Conservation (phyloP, 768 basidiomycete species). For the Holtermannia corniformis region DNA sequence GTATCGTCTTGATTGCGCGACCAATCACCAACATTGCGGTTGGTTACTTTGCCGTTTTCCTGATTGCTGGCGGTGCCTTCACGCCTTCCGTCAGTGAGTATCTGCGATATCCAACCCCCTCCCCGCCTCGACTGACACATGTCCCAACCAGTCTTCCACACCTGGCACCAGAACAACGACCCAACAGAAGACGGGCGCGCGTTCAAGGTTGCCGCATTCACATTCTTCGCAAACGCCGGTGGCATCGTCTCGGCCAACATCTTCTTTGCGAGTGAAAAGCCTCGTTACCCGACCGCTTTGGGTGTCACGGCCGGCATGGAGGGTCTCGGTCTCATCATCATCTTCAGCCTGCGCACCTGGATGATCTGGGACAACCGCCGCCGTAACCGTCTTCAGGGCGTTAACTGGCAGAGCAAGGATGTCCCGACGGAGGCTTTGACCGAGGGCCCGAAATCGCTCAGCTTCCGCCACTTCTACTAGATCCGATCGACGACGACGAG, state of each 20-base stretch:
- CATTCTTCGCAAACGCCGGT: conserved; percentile 16
- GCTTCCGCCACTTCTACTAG: conserved; percentile 21
- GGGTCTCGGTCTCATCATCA: conserved; percentile 7
- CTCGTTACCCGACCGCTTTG: conserved; percentile 11
- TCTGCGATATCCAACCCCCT: too few species aligned
- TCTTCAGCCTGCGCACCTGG: conserved; percentile 8
- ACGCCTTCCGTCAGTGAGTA: conserved; percentile 14
- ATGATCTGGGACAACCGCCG: conserved; percentile 13
- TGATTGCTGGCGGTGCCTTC: conserved; percentile 11
- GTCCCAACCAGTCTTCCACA: conserved; percentile 15
- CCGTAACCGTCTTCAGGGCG: conserved; percentile 25
- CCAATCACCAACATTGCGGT: conserved; percentile 4
- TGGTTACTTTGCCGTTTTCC: conserved; percentile 13
- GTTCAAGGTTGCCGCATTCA: conserved; percentile 10
- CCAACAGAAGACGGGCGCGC: conserved; percentile 13
- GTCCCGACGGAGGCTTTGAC: conserved; percentile 22
- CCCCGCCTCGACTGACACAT: too few species aligned
- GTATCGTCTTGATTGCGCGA: conserved; percentile 2
- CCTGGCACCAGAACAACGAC: conserved; percentile 15
- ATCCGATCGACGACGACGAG: too few species aligned
- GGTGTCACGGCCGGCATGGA: conserved; percentile 14
- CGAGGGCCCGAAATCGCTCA: conserved; percentile 15
- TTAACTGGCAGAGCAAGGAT: conserved; percentile 21
- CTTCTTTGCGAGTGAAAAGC: conserved; percentile 17
- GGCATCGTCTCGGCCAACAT: conserved; percentile 24